Conservation (phyloP, 75 land plant genomes). For the Selaginella tamariscina region DNA sequence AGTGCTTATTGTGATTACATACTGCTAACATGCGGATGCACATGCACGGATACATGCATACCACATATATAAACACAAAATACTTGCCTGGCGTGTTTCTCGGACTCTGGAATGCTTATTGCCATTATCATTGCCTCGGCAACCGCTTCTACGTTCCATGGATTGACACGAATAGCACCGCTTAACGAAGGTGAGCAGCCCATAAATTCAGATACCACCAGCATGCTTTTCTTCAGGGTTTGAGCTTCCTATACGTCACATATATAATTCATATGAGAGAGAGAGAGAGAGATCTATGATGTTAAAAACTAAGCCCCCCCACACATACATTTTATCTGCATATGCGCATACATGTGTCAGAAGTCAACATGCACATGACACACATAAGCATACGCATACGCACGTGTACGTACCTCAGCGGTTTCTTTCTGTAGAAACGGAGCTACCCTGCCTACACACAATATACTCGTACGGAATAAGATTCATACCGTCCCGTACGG, state of each 20-base stretch:
- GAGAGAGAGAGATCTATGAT: too few relatives aligned
- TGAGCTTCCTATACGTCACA: background rate
- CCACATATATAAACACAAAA: too few relatives aligned
- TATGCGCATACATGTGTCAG: too few relatives aligned
- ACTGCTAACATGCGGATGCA: too few relatives aligned
- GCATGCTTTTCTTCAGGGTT: slow-evolving; percentile 36
- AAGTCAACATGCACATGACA: too few relatives aligned
- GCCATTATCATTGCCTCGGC: slow-evolving; percentile 45
- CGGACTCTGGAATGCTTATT: slow-evolving; percentile 29
- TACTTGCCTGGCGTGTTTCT: slow-evolving; percentile 38
- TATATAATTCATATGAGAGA: too few relatives aligned
- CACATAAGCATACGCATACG: too few relatives aligned
- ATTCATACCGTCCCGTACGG: slow-evolving; percentile 47
- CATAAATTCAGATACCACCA: slow-evolving; percentile 45
- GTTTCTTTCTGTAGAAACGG: background rate
- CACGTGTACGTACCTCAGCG: too few relatives aligned
- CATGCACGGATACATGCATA: too few relatives aligned
- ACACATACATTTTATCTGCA: too few relatives aligned
- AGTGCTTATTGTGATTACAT: too few relatives aligned
- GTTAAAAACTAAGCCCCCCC: too few relatives aligned
- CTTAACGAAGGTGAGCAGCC: slow-evolving; percentile 49
- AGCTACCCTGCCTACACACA: slow-evolving; percentile 33
- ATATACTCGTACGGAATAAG: slow-evolving; percentile 45
- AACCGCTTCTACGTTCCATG: slow-evolving; percentile 41
- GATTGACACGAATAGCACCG: slow-evolving; percentile 43